A percentile compares a stretch with the other conserved stretches of the same genome.
These are phyloP conservation scores for Monilinia fructigena DNA, from an alignment of 2,329 filamentous ascomycete species.

Conservation along the genomic window DNA sequence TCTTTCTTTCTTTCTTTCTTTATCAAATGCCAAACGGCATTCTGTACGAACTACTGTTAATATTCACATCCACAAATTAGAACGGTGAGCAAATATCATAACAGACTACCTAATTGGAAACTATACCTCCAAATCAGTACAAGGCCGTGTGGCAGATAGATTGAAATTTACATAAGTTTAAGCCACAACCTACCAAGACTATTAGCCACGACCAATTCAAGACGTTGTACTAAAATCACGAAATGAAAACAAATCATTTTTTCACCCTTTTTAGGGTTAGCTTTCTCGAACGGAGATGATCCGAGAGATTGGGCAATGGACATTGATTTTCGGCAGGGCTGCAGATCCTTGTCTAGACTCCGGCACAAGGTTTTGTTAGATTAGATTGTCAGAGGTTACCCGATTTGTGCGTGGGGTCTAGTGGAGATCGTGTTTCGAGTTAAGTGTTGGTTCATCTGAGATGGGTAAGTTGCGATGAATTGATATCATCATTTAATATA, in stretches of 20 bases:
- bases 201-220: conserved; percentile 9
- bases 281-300: conserved; percentile 17
- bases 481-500: conserved; percentile 19
- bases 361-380: conserved; percentile 15
- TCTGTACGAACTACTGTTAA: neutral
- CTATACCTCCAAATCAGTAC: conserved; percentile 8
- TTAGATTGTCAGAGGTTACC: conserved; percentile 24
- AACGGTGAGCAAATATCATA: conserved; percentile 11
- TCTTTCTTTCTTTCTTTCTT: neutral
- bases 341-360: conserved; percentile 4
- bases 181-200: conserved; percentile 11
- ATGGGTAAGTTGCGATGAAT: conserved; percentile 5
- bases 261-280: conserved; percentile 1
- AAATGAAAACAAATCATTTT: conserved; percentile 4
- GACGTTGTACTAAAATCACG: neutral
- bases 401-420: conserved; percentile 20
- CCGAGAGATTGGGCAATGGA: conserved; percentile 22
- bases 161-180: conserved; percentile 16
- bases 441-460: conserved; percentile 15
- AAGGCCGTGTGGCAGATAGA: conserved; percentile 18
- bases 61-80: neutral
- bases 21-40: neutral
- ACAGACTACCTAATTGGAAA: neutral
- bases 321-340: conserved; percentile 18
- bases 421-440: conserved; percentile 21